A percentile compares a stretch with the other conserved stretches of the same genome.
These are phyloP conservation scores for Penicillium lividum DNA, from an alignment of 495 filamentous ascomycete genomes.

Conservation along the genomic window DNA sequence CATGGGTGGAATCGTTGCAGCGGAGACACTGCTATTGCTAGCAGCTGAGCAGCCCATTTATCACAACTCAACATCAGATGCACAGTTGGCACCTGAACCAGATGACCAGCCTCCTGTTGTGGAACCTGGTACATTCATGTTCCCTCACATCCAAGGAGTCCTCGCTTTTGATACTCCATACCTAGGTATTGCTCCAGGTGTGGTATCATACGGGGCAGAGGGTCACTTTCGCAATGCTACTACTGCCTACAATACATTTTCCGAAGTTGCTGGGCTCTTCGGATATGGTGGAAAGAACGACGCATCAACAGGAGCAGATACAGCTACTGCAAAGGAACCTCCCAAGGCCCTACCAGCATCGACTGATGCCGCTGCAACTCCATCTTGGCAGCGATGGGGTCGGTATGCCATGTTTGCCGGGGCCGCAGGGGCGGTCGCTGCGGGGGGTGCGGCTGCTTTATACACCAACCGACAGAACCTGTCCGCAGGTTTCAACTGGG, in stretches of 20 bases:
- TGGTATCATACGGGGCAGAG: conserved; percentile 87
- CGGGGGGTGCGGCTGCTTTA: conserved; percentile 83
- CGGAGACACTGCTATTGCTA: conserved; percentile 75
- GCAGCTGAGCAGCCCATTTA: conserved; percentile 66
- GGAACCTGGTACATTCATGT: conserved; percentile 52
- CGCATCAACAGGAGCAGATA: conserved; percentile 18
- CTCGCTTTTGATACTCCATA: conserved; percentile 96
- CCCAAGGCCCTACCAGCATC: conserved; percentile 29
- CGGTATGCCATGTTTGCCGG: conserved; percentile 82
- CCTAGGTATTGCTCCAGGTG: conserved; percentile 83
- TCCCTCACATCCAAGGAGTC: conserved; percentile 75
- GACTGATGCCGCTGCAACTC: conserved; percentile 54
- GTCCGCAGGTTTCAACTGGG: conserved; percentile 72
- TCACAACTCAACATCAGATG: conserved; percentile 24
- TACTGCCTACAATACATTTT: conserved; percentile 67
- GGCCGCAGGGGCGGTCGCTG: conserved; percentile 76
- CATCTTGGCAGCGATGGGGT: conserved; percentile 72
- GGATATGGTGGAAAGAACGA: conserved; percentile 52
- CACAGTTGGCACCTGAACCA: conserved; percentile 13
- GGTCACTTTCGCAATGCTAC: conserved; percentile 75
- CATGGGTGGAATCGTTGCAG: conserved; percentile 97
- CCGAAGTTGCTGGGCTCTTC: conserved; percentile 59
- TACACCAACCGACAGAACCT: conserved; percentile 83
- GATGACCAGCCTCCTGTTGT: conserved; percentile 28
- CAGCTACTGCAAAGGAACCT: conserved; percentile 13